Evolutionary conservation across 2,329 filamentous ascomycete genomes (phyloP).

Genomic region (Parafenestella ontariensis): DNA sequence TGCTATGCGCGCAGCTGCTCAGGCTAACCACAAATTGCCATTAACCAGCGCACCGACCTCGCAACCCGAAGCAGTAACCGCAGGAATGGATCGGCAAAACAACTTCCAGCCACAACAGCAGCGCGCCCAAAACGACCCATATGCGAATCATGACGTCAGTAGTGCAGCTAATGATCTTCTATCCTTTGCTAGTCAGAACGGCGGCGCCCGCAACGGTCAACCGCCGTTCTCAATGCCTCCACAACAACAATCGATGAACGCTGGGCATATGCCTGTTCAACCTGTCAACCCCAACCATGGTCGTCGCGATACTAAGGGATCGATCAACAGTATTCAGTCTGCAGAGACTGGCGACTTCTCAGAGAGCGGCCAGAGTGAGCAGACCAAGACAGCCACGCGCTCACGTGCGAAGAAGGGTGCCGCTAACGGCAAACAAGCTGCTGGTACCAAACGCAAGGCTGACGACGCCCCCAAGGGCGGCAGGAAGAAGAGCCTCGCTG

Average conservation of each 20-base stretch:
- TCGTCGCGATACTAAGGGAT: slow-evolving; percentile 57
- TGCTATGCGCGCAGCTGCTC: slow-evolving; percentile 77
- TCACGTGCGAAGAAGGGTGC: slow-evolving; percentile 47
- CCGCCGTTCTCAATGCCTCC: slow-evolving; percentile 58
- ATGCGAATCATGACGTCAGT: slow-evolving; percentile 86
- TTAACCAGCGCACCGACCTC: slow-evolving; percentile 53
- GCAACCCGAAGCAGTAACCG: slow-evolving; percentile 51
- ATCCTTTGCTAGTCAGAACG: slow-evolving; percentile 77
- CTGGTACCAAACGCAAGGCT: slow-evolving; percentile 72
- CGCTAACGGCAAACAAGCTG: slow-evolving; percentile 44
- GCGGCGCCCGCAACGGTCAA: slow-evolving; percentile 61
- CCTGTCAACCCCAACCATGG: slow-evolving; percentile 59
- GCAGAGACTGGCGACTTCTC: slow-evolving; percentile 69
- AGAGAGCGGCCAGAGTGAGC: slow-evolving; percentile 71
- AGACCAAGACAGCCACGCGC: slow-evolving; percentile 64
- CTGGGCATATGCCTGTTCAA: slow-evolving; percentile 57
- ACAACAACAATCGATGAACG: slow-evolving; percentile 47
- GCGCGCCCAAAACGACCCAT: slow-evolving; percentile 64
- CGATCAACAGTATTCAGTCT: slow-evolving; percentile 65
- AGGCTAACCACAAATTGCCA: slow-evolving; percentile 51
- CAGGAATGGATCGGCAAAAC: slow-evolving; percentile 63
- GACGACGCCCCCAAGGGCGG: slow-evolving; percentile 74
- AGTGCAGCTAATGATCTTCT: slow-evolving; percentile 95
- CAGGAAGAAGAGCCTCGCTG: slow-evolving; percentile 69
- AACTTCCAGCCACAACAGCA: slow-evolving; percentile 53